A percentile compares a stretch with the other conserved stretches of the same genome.
phyloP scores from a whole-genome alignment of 805 yeast species.

The Jamesozyma hellenica region DNA sequence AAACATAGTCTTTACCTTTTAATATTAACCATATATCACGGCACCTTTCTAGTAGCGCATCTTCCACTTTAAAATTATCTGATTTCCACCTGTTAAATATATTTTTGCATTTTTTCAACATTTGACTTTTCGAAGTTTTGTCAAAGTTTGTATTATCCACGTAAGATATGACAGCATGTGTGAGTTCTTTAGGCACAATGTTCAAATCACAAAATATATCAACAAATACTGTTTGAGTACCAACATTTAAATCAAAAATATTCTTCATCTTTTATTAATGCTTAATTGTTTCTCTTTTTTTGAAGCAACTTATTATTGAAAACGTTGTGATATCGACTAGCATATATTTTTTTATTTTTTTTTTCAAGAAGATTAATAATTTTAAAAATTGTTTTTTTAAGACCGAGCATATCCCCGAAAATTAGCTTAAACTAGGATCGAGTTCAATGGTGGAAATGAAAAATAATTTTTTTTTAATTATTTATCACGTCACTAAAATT shows the following conservation, averaged over 20 bases:
- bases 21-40: constrained; percentile 12
- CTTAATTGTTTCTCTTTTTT: no score
- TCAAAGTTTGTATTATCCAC: constrained; percentile 6
- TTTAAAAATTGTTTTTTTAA: not conserved
- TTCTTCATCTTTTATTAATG: not conserved
- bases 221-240: not conserved
- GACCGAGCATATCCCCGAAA: no score
- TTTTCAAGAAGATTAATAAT: not conserved
- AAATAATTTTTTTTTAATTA: no score
- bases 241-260: not conserved
- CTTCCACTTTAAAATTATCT: constrained; percentile 1
- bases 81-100: constrained; percentile 8
- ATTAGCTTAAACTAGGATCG: no score
- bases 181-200: not conserved
- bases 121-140: constrained; percentile 1
- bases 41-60: constrained; percentile 9
- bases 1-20: constrained; percentile 7
- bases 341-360: not conserved
- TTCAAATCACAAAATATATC: not conserved
- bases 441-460: no score
- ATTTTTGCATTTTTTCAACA: constrained; percentile 7
- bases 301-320: no score
- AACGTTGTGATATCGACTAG: not conserved
- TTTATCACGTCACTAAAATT: no score
- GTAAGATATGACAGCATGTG: constrained; percentile 5